phyloP scores from a whole-genome alignment of 2,329 filamentous ascomycete species.

The Hawksworthiomyces lignivorus region DNA sequence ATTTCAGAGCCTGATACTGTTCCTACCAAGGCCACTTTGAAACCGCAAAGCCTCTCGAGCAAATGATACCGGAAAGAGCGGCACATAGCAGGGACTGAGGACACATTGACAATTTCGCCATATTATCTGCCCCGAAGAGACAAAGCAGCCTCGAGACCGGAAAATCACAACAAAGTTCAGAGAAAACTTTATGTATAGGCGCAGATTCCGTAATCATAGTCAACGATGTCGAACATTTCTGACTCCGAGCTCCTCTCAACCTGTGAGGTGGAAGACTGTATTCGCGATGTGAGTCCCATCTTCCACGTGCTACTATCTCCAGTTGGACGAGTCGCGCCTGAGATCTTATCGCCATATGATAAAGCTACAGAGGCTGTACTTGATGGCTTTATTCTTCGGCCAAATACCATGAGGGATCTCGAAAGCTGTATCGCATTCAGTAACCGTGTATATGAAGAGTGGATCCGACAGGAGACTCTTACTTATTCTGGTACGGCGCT shows the following conservation, averaged over 20 bases:
- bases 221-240: no score
- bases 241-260: conserved; percentile 1
- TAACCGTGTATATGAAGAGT: neutral
- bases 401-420: neutral
- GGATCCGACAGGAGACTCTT: neutral
- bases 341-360: conserved; percentile 6
- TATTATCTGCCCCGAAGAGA: no score
- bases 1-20: no score
- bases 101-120: no score
- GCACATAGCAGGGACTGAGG: no score
- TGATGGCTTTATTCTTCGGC: neutral
- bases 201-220: no score
- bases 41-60: no score
- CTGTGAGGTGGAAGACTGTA: conserved; percentile 4
- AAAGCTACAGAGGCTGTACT: neutral
- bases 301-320: neutral
- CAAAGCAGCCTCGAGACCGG: no score
- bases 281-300: neutral
- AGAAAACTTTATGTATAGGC: no score
- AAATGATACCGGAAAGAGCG: no score
- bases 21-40: no score
- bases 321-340: neutral
- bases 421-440: conserved; percentile 2
- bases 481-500: neutral
- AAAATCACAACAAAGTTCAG: no score